Conservation (phyloP, 2,329 filamentous ascomycete genomes). For the Setomelanomma holmii region DNA sequence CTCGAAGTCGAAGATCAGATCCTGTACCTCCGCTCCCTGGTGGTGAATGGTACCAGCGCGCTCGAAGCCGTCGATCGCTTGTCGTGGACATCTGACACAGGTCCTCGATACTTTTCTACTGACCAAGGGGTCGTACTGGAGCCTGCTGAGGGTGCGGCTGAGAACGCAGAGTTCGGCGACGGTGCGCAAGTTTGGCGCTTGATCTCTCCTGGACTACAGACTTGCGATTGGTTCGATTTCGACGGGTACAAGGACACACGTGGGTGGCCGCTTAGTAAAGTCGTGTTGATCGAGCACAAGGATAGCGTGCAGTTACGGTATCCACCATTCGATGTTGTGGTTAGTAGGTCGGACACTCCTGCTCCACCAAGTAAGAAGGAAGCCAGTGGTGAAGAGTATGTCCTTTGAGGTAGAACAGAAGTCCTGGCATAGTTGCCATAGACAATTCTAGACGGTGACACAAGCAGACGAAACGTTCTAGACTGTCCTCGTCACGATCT, state of each 20-base stretch:
- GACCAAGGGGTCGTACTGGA: slow-evolving; percentile 31
- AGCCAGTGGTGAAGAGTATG: no score
- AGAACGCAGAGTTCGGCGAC: slow-evolving; percentile 30
- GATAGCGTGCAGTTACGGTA: slow-evolving; percentile 35
- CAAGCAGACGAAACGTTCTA: no score
- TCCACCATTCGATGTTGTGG: slow-evolving; percentile 37
- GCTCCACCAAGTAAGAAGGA: no score
- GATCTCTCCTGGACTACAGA: slow-evolving; percentile 29
- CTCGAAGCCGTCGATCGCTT: slow-evolving; percentile 37
- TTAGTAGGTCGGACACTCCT: slow-evolving; percentile 16
- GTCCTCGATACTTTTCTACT: slow-evolving; percentile 29
- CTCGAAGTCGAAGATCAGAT: slow-evolving; percentile 34
- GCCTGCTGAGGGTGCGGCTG: slow-evolving; percentile 33
- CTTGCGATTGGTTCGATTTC: slow-evolving; percentile 43
- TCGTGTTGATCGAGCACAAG: slow-evolving; percentile 31
- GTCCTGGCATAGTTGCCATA: no score
- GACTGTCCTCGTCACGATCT: slow-evolving; percentile 1
- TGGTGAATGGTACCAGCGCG: slow-evolving; percentile 37
- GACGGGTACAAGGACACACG: slow-evolving; percentile 43
- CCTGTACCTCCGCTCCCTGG: slow-evolving; percentile 35
- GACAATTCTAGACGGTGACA: no score
- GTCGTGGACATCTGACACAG: slow-evolving; percentile 27
- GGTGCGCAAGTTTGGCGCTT: slow-evolving; percentile 38
- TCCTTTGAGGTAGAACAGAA: no score
- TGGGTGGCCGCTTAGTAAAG: slow-evolving; percentile 40